Evolutionary conservation across 805 yeast species (phyloP), one percentile per base, ranked within the genome.

Genomic region (Kuraishia cidri): DNA sequence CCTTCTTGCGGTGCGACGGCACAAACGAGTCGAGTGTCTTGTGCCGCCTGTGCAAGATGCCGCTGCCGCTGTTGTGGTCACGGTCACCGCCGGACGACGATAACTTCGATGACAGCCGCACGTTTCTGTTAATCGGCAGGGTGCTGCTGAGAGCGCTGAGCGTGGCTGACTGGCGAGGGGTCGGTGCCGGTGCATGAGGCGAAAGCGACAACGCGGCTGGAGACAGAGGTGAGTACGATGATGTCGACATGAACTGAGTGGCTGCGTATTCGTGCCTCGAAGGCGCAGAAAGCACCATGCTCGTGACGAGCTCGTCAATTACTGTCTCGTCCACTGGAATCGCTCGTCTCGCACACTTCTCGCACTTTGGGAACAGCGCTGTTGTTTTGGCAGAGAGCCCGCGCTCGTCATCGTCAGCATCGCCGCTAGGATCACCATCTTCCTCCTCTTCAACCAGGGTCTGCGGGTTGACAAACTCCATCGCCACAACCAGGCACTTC

Each of bases 401-500:
- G 29, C 2, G 41, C 12, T 4, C 37, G 17, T 18, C 25, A 6
- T 13, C 21, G 12, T 11, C 19, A 8, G 12, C 14, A 7, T 7
- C 7, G 23, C 23, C 23, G 10, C 9, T 7, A 7, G 9, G 23
- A 12, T 29, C 37, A 13, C 10, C 22, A 14, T 12, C 16, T 18
- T 29, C 25, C 10, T n/a, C 19, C 15, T 23, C 15, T 21, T 22
- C n/a, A 17, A 25, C 21, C 17, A 22, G 20, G 18, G 17, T 16
- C 13, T 26, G 4, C 4, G 34, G 26, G 31, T 38, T 38, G 15
- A 10, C 27, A 27, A 45, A 39, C 27, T 55, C 63, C 45, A 65
- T 47, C 15, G 59, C 59, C 6, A 73, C 47, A 3, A 54, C 37
- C 11, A 75, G 57, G 46, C 86, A 78, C 35, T 74, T 72, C 32